Base-by-base conservation (phyloP, 768 basidiomycete species). In the Suillus occidentalis region DNA sequence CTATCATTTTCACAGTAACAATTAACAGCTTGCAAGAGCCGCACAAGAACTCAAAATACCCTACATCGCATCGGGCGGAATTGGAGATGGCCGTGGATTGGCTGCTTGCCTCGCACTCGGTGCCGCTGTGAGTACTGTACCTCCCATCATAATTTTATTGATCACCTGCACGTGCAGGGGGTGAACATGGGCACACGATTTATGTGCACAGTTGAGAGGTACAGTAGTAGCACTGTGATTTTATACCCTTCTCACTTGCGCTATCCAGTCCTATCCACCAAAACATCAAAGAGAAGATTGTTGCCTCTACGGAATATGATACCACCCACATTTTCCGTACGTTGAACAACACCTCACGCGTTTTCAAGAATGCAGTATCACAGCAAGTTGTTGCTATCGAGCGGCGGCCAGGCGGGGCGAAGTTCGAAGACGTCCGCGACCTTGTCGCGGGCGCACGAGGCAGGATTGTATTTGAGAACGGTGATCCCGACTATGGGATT, bases 271-370 rank as follows among this genome's bases (percentile, higher is more conserved):
- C 92, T 16, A 93, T 95, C 62, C 95, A 97, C 75, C 84, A 90
- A 65, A 90, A 87, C 67, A 92, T 98, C 83, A 97, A 98, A 75
- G 83, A 95, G 61, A 91, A 86, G 76, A 97, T 97, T 56, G 89
- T 97, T 42, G 81, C 85, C 16, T 89, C 94, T 14, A 87, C 84
- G 0, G 96, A 97, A 75, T 83, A 84, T 62, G 92, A 95, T 74
- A 94, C 94, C 0, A 74, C 91, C 3, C 95, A 96, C 76, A 95
- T 97, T 70, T 95, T 97, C 83, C 86, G 95, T 60, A 94, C 92
- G 0, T 77, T 97, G 55, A 82, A 84, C 72, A 94, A 95, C 72
- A 93, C 92, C 3, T 86, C 91, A 14, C 85, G 92, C n/a, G 91
- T 94, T 13, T 92, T 83, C 82, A 94, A 90, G 82, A 96, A 96